Conservation (phyloP, 1,139 yeast genomes). For the Yamadazyma songkhlaensis region DNA sequence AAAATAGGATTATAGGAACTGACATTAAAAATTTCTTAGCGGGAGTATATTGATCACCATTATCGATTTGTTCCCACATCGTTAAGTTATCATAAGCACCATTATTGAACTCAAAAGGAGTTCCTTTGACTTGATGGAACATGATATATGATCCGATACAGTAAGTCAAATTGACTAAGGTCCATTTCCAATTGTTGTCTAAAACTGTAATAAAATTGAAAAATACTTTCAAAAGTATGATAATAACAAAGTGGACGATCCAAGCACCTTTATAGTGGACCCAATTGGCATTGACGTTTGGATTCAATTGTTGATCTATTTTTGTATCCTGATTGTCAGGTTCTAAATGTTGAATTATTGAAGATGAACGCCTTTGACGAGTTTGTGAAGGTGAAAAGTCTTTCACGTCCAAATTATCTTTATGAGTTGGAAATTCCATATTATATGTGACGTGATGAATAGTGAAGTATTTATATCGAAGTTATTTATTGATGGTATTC, state of each 20-base stretch:
- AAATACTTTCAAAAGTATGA: constrained; percentile 66
- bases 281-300: constrained; percentile 94
- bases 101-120: constrained; percentile 93
- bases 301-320: constrained; percentile 85
- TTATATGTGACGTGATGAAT: background rate
- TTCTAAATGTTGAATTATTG: constrained; percentile 77
- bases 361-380: constrained; percentile 47
- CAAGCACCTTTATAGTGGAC: constrained; percentile 95
- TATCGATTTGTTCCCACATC: constrained; percentile 98
- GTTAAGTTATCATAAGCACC: constrained; percentile 96
- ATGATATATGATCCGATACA: constrained; percentile 89
- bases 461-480: background rate
- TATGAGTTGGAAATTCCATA: constrained; percentile 8
- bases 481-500: constrained; percentile 1
- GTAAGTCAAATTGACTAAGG: constrained; percentile 85
- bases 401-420: constrained; percentile 6
- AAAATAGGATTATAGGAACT: constrained; percentile 85
- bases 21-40: constrained; percentile 88
- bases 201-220: constrained; percentile 71
- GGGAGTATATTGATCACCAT: constrained; percentile 97
- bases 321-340: constrained; percentile 92
- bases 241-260: constrained; percentile 86
- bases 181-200: constrained; percentile 87
- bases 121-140: constrained; percentile 96
- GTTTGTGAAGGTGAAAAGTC: constrained; percentile 21